Evolutionary conservation across 2,329 filamentous ascomycete genomes (phyloP).

Genomic region (Xylariaceae sp.): DNA sequence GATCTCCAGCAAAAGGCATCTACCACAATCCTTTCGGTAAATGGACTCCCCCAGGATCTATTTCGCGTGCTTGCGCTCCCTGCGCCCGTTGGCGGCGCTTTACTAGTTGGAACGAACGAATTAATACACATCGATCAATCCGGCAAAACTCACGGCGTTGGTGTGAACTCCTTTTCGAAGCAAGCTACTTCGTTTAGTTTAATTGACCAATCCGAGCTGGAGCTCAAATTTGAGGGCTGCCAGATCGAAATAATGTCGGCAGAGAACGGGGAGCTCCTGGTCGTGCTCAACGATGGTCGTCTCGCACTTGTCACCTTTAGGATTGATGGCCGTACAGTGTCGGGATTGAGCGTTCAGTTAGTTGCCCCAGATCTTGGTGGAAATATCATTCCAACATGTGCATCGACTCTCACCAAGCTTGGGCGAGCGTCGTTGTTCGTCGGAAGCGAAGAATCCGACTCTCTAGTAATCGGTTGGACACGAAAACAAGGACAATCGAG

Average conservation of each 20-base stretch:
- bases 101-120: slow-evolving; percentile 84
- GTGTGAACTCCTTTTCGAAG: slow-evolving; percentile 84
- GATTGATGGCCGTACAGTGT: slow-evolving; percentile 86
- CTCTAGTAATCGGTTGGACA: slow-evolving; percentile 74
- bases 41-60: slow-evolving; percentile 79
- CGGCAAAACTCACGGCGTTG: slow-evolving; percentile 86
- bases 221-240: slow-evolving; percentile 75
- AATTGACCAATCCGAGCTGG: slow-evolving; percentile 76
- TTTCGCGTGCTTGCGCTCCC: slow-evolving; percentile 77
- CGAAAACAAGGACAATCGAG: slow-evolving; percentile 56
- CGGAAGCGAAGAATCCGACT: slow-evolving; percentile 79
- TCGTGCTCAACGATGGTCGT: slow-evolving; percentile 70
- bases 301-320: slow-evolving; percentile 74
- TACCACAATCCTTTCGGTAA: slow-evolving; percentile 83
- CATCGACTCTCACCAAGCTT: slow-evolving; percentile 65
- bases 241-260: slow-evolving; percentile 68
- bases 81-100: slow-evolving; percentile 77
- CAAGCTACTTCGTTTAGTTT: slow-evolving; percentile 78
- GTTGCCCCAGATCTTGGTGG: slow-evolving; percentile 61
- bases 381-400: slow-evolving; percentile 51
- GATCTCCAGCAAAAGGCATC: slow-evolving; percentile 91
- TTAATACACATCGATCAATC: slow-evolving; percentile 94
- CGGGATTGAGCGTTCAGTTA: slow-evolving; percentile 68
- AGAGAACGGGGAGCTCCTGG: slow-evolving; percentile 75
- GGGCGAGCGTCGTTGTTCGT: slow-evolving; percentile 69